Conservation (phyloP, 208 protist genomes). For the Hexamita inflata region DNA sequence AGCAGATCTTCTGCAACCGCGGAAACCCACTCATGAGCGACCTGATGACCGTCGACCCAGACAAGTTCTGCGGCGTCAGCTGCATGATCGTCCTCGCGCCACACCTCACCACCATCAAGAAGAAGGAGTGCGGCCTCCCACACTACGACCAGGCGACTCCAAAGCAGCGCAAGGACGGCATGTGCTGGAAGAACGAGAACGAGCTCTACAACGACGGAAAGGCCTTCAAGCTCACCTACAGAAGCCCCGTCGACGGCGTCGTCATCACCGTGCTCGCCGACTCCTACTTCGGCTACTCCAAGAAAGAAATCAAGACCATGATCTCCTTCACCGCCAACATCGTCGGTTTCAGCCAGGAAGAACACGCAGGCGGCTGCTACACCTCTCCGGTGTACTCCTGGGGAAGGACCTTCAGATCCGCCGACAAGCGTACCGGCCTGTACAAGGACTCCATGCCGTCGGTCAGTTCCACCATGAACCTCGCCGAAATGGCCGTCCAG, state of each 20-base stretch:
- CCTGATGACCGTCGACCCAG: conserved; percentile 38
- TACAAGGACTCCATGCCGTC: conserved; percentile 14
- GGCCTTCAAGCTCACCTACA: conserved; percentile 44
- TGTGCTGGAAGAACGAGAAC: conserved; percentile 46
- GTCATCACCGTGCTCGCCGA: conserved; percentile 47
- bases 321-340: conserved; percentile 46
- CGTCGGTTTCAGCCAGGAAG: conserved; percentile 41
- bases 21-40: conserved; percentile 41
- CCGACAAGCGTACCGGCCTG: conserved; percentile 6
- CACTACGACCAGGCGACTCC: conserved; percentile 42
- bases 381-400: conserved; percentile 32
- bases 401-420: conserved; percentile 30
- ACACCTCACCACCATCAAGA: conserved; percentile 36
- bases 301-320: conserved; percentile 50
- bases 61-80: conserved; percentile 39
- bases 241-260: conserved; percentile 34
- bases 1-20: conserved; percentile 48
- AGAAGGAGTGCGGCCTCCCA: conserved; percentile 46
- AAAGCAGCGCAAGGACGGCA: conserved; percentile 36
- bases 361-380: conserved; percentile 45
- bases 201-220: conserved; percentile 46
- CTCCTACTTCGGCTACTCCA: conserved; percentile 51
- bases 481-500: too few species aligned
- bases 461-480: too few species aligned
- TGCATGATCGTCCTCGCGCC: conserved; percentile 45